Conservation (phyloP, 2,329 filamentous ascomycete genomes). For the Pseudofabraea citricarpa region DNA sequence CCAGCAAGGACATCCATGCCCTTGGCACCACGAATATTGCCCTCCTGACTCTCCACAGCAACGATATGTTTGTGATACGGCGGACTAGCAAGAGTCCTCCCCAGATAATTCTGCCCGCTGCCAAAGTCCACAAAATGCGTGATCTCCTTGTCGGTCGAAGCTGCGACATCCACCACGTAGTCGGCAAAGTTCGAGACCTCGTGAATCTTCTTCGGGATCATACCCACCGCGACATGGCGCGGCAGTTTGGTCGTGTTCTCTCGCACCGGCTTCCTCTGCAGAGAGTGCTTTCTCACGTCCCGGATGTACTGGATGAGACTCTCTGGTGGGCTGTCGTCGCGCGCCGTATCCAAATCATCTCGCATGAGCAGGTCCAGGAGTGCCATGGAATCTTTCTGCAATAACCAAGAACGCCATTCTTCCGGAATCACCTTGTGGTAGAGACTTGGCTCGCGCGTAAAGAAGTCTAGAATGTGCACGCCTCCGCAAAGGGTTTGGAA, state of each 20-base stretch:
- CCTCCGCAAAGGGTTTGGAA: slow-evolving; percentile 91
- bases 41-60: slow-evolving; percentile 81
- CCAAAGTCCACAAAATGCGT: slow-evolving; percentile 94
- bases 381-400: slow-evolving; percentile 64
- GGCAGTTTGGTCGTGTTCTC: slow-evolving; percentile 54
- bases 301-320: slow-evolving; percentile 68
- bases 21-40: slow-evolving; percentile 82
- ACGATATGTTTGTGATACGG: slow-evolving; percentile 86
- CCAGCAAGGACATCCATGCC: slow-evolving; percentile 80
- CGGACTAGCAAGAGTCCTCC: slow-evolving; percentile 75
- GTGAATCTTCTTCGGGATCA: slow-evolving; percentile 94
- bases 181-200: slow-evolving; percentile 89
- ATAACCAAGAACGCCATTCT: slow-evolving; percentile 79
- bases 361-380: slow-evolving; percentile 78
- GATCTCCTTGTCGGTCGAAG: slow-evolving; percentile 53
- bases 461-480: slow-evolving; percentile 96
- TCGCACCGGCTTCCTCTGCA: slow-evolving; percentile 56
- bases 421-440: slow-evolving; percentile 72
- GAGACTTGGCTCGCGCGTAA: slow-evolving; percentile 77
- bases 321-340: slow-evolving; percentile 20
- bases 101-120: slow-evolving; percentile 94
- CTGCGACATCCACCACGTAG: slow-evolving; percentile 64
- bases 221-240: slow-evolving; percentile 73
- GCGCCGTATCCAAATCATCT: slow-evolving; percentile 54
- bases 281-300: slow-evolving; percentile 63